Evolutionary conservation across 805 yeast species (phyloP), one percentile per base, ranked within the genome.

Genomic region (Zygotorulaspora sp.): DNA sequence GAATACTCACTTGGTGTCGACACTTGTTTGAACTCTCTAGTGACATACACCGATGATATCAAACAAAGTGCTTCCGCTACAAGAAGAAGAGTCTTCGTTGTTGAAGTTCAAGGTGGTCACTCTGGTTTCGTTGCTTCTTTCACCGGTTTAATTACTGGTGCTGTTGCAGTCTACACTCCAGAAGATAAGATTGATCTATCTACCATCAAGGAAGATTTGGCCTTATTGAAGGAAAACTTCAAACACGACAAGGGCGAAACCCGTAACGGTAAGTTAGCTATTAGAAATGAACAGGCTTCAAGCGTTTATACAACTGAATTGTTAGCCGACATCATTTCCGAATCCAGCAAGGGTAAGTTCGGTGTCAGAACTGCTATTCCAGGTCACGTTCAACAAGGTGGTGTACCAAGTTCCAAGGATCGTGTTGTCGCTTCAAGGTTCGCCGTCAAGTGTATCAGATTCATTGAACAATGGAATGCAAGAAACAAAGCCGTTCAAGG

Each of bases 321-420:
- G 41, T 72, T 92, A 53, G 87, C 96, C 11, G 80, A 84, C 44
- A 85, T 92, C 41, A 81, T 90, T 52, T 78, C 79, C 44, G 83
- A 83, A 55, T 89, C 86, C 53, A 80, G 88, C 23, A 63, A 73
- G 25, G 85, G 83, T 32, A 72, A 71, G 48, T 92, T 85, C 59
- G 97, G 89, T 54, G 83, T 92, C 12, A 81, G 94, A 61, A 88
- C 96, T 4, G 97, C 97, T 11, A 78, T 89, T 43, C 98, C 98
- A 18, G 98, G 98, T 20, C 97, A 90, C 59, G 92, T 90, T 41
- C 98, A 92, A 71, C 98, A 92, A 67, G 98, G 98, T 61, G 92
- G 89, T 43, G 75, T 78, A 37, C 98, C 98, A 35, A 81, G 96
- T 6, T 87, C 97, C 5, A 83, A 89, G 69, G 98, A 92, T 61